Base-by-base conservation (phyloP, 1,284 basidiomycete species). In the Peniophora sp. region DNA sequence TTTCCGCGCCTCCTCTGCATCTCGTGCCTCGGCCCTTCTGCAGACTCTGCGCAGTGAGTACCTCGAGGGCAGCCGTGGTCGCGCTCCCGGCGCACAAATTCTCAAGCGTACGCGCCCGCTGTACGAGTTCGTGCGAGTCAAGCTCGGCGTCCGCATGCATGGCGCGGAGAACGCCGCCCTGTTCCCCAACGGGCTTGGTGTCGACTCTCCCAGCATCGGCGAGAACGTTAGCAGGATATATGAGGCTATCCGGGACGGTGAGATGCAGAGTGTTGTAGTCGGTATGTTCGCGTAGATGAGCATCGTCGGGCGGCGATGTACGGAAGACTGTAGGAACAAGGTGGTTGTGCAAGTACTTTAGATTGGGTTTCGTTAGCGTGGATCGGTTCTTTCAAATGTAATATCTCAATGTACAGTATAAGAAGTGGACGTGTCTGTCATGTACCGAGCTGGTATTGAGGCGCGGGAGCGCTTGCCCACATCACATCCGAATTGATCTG, bases 231-330 rank as follows among this genome's bases (percentile, higher is more conserved):
- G 83, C 2, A 65, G 79, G 47, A 87, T 89, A 49, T 79, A 88
- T 54, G 85, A 89, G 58, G 78, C 83, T 15, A 81, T 83, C 55
- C 75, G 86, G 23, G 85, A 90, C 62, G 87, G 87, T 22, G 78
- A 83, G 62, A 69, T 90, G 63, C 79, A 83, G 57, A 64, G 73
- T 15, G 68, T 81, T 36, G 70, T 88, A 47, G 78, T 74, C 5
- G 64, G 65, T 27, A 65, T 82, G 50, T 81, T 85, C 57, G 64
- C 60, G 18, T 53, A 44, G 45, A n/a, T n/a, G n/a, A n/a, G n/a
- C n/a, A n/a, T n/a, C n/a, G n/a, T n/a, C n/a, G n/a, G 37, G 2
- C 43, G 27, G 12, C 27, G 27, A 32, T 32, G 6, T 32, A 12
- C 6, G 27, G 12, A 32, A 5, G 27, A 32, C 27, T 32, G 5